These are phyloP conservation scores for Exophiala calicioides DNA, from an alignment of 2,329 filamentous ascomycete genomes.

Conservation along the genomic window DNA sequence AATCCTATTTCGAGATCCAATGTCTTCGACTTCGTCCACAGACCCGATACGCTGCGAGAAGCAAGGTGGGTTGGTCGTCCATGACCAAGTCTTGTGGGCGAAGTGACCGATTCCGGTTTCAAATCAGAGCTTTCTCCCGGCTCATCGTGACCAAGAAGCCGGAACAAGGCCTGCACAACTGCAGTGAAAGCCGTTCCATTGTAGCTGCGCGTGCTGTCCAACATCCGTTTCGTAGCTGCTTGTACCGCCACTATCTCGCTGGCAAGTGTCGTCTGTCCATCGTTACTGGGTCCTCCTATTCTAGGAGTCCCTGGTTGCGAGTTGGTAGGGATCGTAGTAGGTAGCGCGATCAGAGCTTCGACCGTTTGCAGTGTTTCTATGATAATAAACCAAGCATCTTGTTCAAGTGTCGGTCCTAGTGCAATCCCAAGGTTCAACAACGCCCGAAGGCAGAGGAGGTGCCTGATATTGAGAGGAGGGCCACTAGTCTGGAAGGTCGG, in stretches of 20 bases:
- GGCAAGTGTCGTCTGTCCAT: conserved; percentile 63
- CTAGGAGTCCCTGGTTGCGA: conserved; percentile 34
- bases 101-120: conserved; percentile 46
- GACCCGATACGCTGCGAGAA: conserved; percentile 44
- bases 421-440: conserved; percentile 95
- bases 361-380: conserved; percentile 91
- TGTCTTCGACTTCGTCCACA: conserved; percentile 43
- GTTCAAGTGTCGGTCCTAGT: conserved; percentile 79
- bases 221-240: conserved; percentile 77
- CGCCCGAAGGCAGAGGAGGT: conserved; percentile 84
- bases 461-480: conserved; percentile 75
- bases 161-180: conserved; percentile 47
- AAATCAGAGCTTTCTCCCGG: conserved; percentile 46
- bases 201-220: conserved; percentile 91
- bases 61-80: conserved; percentile 39
- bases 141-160: conserved; percentile 28
- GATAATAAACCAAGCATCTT: conserved; percentile 80
- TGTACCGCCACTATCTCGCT: conserved; percentile 86
- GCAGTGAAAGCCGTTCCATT: conserved; percentile 78
- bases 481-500: conserved; percentile 43
- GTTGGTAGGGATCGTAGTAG: conserved; percentile 33
- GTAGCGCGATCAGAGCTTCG: conserved; percentile 74
- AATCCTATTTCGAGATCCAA: conserved; percentile 49
- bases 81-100: conserved; percentile 28
- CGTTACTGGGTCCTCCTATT: conserved; percentile 30